Conservation (phyloP, 345 rosid genomes). For the Excoecaria agallocha region DNA sequence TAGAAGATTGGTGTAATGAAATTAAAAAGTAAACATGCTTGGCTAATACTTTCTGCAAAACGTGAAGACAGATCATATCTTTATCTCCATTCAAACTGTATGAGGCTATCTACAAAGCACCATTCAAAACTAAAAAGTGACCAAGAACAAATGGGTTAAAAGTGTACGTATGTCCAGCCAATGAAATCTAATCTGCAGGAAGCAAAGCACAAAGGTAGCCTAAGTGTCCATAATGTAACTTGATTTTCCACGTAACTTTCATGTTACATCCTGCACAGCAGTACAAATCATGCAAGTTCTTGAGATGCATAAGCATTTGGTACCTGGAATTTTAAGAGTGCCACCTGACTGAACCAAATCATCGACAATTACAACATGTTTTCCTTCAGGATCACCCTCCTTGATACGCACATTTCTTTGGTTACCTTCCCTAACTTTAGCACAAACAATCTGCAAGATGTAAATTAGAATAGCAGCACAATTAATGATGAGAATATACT, state of each 20-base stretch:
- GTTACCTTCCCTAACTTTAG: conserved; percentile 91
- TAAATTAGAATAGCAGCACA: conserved; percentile 11
- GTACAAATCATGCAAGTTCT: not conserved
- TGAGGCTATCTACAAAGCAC: not conserved
- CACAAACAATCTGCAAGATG: conserved; percentile 71
- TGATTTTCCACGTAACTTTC: not conserved
- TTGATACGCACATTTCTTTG: conserved; percentile 82
- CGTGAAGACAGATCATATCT: not conserved
- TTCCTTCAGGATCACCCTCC: conserved; percentile 85
- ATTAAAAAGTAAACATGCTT: no score
- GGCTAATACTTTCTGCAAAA: conserved; percentile 77
- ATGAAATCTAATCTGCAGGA: not conserved
- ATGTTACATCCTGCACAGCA: not conserved
- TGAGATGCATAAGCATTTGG: conserved; percentile 4
- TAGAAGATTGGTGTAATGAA: no score
- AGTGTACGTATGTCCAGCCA: not conserved
- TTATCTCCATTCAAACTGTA: not conserved
- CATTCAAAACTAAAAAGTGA: not conserved
- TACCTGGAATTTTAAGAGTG: conserved; percentile 97
- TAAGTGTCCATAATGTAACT: not conserved
- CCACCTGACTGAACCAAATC: conserved; percentile 99
- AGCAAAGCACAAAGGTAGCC: not conserved
- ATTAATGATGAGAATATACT: not conserved
- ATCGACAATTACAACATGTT: conserved; percentile 91
- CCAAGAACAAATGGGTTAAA: not conserved